These are phyloP conservation scores for Alternaria ethzedia DNA, from an alignment of 2,329 filamentous ascomycete species.

Conservation along the genomic window DNA sequence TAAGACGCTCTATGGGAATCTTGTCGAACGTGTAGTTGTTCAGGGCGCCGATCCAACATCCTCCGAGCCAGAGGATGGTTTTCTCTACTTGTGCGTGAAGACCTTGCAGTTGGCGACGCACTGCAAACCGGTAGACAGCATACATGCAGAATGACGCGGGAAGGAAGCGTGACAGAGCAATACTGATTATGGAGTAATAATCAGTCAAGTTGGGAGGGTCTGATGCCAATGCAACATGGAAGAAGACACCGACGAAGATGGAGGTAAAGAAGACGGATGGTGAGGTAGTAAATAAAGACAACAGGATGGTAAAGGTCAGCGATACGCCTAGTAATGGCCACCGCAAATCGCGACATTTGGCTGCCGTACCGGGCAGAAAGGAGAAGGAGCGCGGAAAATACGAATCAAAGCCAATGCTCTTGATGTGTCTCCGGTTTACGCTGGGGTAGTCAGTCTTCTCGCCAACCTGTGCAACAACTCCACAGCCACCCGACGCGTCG, in stretches of 20 bases:
- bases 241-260: constrained; percentile 81
- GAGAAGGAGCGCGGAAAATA: constrained; percentile 88
- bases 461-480: constrained; percentile 77
- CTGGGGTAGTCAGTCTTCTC: constrained; percentile 67
- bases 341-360: constrained; percentile 76
- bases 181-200: constrained; percentile 75
- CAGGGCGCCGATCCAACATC: constrained; percentile 87
- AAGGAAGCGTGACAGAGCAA: constrained; percentile 79
- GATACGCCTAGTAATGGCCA: constrained; percentile 87
- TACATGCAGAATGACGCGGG: constrained; percentile 87
- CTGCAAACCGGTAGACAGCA: constrained; percentile 85
- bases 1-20: constrained; percentile 93
- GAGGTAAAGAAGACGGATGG: constrained; percentile 84
- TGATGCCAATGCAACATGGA: constrained; percentile 86
- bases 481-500: constrained; percentile 77
- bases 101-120: constrained; percentile 72
- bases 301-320: constrained; percentile 74
- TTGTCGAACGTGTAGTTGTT: constrained; percentile 95
- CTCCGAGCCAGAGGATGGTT: constrained; percentile 86
- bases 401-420: constrained; percentile 79
- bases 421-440: constrained; percentile 74
- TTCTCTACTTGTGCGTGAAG: constrained; percentile 88
- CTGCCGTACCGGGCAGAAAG: constrained; percentile 71
- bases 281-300: constrained; percentile 83
- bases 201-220: constrained; percentile 77